Evolutionary conservation across 768 basidiomycete species (phyloP), one percentile per base, ranked within the genome.

Genomic region (Suillus clintonianus): DNA sequence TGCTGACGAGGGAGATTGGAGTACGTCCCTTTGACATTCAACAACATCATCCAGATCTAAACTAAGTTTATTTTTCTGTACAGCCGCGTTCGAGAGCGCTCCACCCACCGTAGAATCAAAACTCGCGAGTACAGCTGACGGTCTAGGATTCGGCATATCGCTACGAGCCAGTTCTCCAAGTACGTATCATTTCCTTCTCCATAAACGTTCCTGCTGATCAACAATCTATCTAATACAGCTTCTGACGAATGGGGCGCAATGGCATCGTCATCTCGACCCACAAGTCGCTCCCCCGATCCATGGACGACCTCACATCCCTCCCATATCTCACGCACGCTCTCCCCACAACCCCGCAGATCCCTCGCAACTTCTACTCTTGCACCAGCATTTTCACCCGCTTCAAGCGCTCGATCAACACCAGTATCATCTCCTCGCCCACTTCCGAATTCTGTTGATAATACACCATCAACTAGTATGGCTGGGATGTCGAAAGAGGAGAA

Each of bases 1-100:
- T 70, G 95, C 92, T 0, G 96, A 99, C 69, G 85, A 89, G 30
- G 96, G 89, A 69, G 97, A 98, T 72, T 99, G 96, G 96, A 91
- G 96, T 92, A 73, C 72, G 89, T 82, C 4, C 14, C 14, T 63
- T 22, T 41, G n/a, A 43, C 53, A 51, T 39, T 53, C 30, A 10
- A 27, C 24, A 24, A 30, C 30, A 11, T 57, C 56, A 41, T 17
- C 11, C 11, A 7, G 32, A 32, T 32, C 19, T 14, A 2, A 2
- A 43, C 1, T 48, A 61, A 24, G n/a, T 47, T 3, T 6, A 8
- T 19, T n/a, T 54, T 11, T n/a, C 39, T 7, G 61, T 61, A 14
- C 60, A 90, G 92, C 87, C 71, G 90, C 88, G n/a, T 94, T 94
- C 67, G 91, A 94, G 74, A 85, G 85, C 61, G 84, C 69, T 32